Evolutionary conservation across 805 yeast genomes (phyloP), one percentile per base, ranked within the genome.

Genomic region (Cephaloascus fragrans): DNA sequence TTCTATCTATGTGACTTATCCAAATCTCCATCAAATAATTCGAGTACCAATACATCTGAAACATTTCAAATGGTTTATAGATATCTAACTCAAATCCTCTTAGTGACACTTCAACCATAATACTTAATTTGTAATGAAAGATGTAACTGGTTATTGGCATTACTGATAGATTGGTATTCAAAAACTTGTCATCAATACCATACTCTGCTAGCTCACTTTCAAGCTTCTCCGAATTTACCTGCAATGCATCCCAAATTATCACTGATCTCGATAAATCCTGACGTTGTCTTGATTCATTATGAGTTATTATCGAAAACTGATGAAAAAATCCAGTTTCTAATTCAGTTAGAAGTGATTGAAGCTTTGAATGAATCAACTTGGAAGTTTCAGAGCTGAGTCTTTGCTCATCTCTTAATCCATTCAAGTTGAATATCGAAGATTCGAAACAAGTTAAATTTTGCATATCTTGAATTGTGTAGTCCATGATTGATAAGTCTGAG

Each of bases 201-300:
- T 52, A 49, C 4, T 55, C 46, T 28, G 50, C 57, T 5, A 73
- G 40, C 4, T 62, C 65, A 14, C 67, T 46, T 52, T 87, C 97
- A 29, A 79, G 64, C 4, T 64, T 57, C 49, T 86, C 95, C 39
- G 83, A 69, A 32, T 71, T 70, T 8, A 83, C 93, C 51, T 90
- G 97, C 26, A 85, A 61, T 2, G 87, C 70, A 56, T 90, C 97
- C 83, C 90, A 85, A 3, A 70, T 46, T 35, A 71, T 49, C 40
- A 77, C 51, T 50, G 71, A 63, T 50, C 79, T 64, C 45, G 79
- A 62, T 49, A 81, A 60, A 44, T 82, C 74, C 53, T 86, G 96
- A 45, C 96, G 75, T 51, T 86, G 88, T 40, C 96, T 70, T 37
- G 94, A 77, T 28, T 87, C 78, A 50, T 90, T 90, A 54, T 80